Evolutionary conservation across 768 basidiomycete species (phyloP).

Genomic region (Leccinum arenicola): DNA sequence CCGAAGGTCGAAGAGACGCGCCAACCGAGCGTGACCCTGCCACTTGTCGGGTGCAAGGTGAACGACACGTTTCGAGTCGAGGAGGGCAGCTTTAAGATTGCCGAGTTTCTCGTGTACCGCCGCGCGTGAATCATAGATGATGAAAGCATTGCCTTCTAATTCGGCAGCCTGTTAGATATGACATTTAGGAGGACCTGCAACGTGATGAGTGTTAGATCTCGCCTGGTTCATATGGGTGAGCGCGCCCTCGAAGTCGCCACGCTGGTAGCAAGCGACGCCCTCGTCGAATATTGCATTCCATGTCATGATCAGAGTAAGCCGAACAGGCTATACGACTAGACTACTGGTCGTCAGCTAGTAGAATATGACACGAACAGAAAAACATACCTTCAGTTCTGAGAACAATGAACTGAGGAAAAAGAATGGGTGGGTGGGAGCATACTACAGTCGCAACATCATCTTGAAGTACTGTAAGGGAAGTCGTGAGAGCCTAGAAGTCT

Average conservation of each 20-base stretch:
- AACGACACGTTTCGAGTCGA: conserved; percentile 69
- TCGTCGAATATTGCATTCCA: conserved; percentile 44
- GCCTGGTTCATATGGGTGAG: conserved; percentile 50
- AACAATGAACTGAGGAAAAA: neutral
- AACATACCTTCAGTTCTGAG: neutral
- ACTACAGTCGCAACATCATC: neutral
- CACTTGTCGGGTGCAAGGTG: conserved; percentile 63
- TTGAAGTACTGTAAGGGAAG: neutral
- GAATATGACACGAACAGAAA: neutral
- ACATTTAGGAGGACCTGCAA: neutral
- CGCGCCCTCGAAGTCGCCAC: conserved; percentile 42
- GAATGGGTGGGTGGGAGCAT: neutral
- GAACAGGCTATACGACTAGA: neutral
- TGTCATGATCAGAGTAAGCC: conserved; percentile 31
- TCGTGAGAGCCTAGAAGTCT: neutral
- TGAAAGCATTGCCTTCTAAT: conserved; percentile 41
- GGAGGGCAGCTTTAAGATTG: conserved; percentile 59
- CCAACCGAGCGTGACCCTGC: conserved; percentile 77
- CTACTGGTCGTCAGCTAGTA: neutral
- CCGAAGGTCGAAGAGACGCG: conserved; percentile 57
- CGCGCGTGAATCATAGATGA: conserved; percentile 73
- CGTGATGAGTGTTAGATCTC: neutral
- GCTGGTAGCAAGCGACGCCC: conserved; percentile 43
- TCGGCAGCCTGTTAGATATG: conserved; percentile 45
- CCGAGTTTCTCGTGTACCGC: conserved; percentile 65